Conservation (phyloP, 345 rosid species). For the Populus davidiana region DNA sequence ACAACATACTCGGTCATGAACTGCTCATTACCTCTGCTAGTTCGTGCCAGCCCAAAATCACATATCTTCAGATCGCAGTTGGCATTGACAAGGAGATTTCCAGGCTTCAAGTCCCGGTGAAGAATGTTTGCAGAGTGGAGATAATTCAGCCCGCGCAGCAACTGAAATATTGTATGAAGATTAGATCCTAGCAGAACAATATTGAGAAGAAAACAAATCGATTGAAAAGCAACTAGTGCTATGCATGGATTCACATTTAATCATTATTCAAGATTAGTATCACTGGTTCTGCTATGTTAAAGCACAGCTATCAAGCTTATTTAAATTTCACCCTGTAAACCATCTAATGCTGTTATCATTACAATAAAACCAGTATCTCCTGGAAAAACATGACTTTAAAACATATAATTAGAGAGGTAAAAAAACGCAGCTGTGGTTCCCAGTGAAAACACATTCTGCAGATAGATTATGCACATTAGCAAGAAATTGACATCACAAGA, state of each 20-base stretch:
- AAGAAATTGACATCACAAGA: background rate
- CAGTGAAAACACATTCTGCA: background rate
- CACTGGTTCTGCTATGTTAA: background rate
- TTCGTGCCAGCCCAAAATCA: slow-evolving; percentile 78
- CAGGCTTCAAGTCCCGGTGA: slow-evolving; percentile 88
- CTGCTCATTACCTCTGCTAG: slow-evolving; percentile 52
- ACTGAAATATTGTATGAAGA: slow-evolving; percentile 29
- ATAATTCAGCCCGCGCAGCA: slow-evolving; percentile 79
- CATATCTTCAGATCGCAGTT: slow-evolving; percentile 82
- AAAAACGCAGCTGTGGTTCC: background rate
- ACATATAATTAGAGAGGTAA: background rate
- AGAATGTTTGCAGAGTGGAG: slow-evolving; percentile 83
- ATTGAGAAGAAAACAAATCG: background rate
- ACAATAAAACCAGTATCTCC: background rate
- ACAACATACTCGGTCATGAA: slow-evolving; percentile 40
- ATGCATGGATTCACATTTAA: background rate
- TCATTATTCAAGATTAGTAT: background rate
- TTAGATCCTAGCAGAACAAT: background rate
- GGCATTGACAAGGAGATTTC: slow-evolving; percentile 79
- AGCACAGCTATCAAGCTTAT: background rate
- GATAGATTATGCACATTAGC: background rate
- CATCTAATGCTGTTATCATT: background rate
- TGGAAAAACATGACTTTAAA: background rate
- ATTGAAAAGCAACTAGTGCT: background rate
- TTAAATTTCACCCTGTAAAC: background rate